A percentile compares a stretch with the other conserved stretches of the same genome.
phyloP scores from a whole-genome alignment of 768 basidiomycete species.

The Pluteus cervinus region DNA sequence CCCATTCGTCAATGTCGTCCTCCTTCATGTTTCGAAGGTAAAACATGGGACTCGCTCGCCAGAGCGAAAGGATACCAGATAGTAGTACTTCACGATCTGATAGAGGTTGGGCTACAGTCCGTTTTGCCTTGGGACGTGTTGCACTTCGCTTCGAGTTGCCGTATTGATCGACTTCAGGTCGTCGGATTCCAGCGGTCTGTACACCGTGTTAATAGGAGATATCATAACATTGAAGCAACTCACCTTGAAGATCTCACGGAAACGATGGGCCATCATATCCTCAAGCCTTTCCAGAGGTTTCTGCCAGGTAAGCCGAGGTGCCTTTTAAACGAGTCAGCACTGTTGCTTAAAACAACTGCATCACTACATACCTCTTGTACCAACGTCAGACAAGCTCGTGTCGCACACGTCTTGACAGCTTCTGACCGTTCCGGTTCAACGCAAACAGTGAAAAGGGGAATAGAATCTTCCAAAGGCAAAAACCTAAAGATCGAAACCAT shows the following conservation, averaged over 20 bases:
- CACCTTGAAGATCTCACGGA: constrained; percentile 56
- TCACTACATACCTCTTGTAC: constrained; percentile 49
- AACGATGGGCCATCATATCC: constrained; percentile 36
- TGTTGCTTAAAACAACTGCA: not conserved
- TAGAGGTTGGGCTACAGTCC: constrained; percentile 48
- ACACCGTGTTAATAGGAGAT: not conserved
- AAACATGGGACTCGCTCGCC: constrained; percentile 53
- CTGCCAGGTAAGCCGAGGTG: constrained; percentile 50
- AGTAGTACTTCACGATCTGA: constrained; percentile 66
- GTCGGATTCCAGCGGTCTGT: constrained; percentile 45
- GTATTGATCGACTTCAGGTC: constrained; percentile 55
- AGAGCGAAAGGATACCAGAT: constrained; percentile 63
- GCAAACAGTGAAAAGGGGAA: constrained; percentile 56
- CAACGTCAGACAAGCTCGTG: constrained; percentile 68
- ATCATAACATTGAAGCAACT: constrained; percentile 4
- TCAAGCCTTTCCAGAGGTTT: constrained; percentile 44
- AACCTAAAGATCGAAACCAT: constrained; percentile 71
- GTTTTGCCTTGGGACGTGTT: constrained; percentile 55
- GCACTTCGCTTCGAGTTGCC: constrained; percentile 50
- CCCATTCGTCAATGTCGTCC: constrained; percentile 40
- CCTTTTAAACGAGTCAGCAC: constrained; percentile 25
- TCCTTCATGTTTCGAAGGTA: constrained; percentile 39
- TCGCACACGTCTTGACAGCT: constrained; percentile 70
- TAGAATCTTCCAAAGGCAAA: constrained; percentile 53
- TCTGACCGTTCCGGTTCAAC: constrained; percentile 75